Evolutionary conservation across 2,329 filamentous ascomycete genomes (phyloP).

Genomic region (Apiospora sp.): DNA sequence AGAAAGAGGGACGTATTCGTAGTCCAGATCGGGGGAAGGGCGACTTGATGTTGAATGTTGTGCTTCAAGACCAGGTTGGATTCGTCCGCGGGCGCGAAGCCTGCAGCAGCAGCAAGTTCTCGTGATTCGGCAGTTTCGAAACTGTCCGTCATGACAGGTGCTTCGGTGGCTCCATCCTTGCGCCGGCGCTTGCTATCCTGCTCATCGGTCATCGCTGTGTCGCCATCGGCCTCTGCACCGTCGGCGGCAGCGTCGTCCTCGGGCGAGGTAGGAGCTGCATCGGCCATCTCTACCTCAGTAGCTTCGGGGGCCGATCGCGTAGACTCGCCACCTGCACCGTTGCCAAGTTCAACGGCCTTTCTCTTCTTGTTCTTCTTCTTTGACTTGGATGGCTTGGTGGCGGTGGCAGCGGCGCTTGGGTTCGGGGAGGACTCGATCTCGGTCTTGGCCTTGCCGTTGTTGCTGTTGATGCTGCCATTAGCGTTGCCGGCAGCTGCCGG

Average conservation of each 20-base stretch:
- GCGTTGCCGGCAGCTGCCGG: slow-evolving; percentile 46
- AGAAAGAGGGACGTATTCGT: slow-evolving; percentile 93
- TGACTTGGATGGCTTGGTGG: slow-evolving; percentile 46
- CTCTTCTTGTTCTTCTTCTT: slow-evolving; percentile 79
- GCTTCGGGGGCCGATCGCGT: slow-evolving; percentile 45
- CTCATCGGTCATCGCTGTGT: slow-evolving; percentile 50
- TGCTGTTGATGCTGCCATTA: slow-evolving; percentile 45
- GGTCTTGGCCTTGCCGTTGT: slow-evolving; percentile 50
- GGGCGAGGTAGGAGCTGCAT: slow-evolving; percentile 45
- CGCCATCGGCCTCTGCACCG: slow-evolving; percentile 46
- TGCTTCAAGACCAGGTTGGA: slow-evolving; percentile 85
- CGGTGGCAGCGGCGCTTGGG: neutral
- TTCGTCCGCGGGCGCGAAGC: slow-evolving; percentile 72
- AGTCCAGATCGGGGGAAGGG: slow-evolving; percentile 90
- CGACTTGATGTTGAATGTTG: slow-evolving; percentile 98
- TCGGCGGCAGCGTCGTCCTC: slow-evolving; percentile 41
- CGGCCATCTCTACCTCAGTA: slow-evolving; percentile 40
- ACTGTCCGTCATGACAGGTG: slow-evolving; percentile 87
- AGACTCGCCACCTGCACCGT: slow-evolving; percentile 40
- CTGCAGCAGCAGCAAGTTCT: slow-evolving; percentile 83
- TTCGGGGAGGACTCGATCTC: slow-evolving; percentile 41
- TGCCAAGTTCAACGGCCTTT: slow-evolving; percentile 83
- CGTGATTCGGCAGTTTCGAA: slow-evolving; percentile 96
- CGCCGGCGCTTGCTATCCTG: slow-evolving; percentile 70
- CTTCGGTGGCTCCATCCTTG: slow-evolving; percentile 70